These are phyloP conservation scores for Isatis tinctoria DNA, from an alignment of 345 rosid genomes.

Conservation along the genomic window DNA sequence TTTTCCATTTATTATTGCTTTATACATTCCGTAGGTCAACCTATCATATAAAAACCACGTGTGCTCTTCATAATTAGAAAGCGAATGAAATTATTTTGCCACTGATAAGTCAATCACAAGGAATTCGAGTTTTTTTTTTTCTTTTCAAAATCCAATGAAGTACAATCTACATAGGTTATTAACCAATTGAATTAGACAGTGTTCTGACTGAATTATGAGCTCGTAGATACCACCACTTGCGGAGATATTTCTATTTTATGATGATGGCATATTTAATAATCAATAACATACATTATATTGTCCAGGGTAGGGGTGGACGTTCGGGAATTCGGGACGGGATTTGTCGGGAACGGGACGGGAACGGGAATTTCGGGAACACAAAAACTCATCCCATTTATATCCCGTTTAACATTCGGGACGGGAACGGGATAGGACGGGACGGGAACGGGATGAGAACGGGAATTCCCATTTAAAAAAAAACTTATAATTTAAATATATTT, in stretches of 20 bases:
- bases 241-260: neutral
- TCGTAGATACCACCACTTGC: constrained; percentile 21
- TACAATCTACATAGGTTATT: neutral
- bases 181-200: neutral
- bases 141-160: neutral
- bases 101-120: constrained; percentile 14
- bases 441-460: no score
- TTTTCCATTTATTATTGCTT: neutral
- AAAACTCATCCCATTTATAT: no score
- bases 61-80: constrained; percentile 1
- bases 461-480: no score
- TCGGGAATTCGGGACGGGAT: no score
- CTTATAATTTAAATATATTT: no score
- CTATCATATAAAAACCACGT: constrained; percentile 13
- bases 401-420: no score
- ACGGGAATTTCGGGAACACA: no score
- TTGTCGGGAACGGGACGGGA: no score
- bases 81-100: constrained; percentile 8
- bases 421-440: no score
- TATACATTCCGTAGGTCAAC: constrained; percentile 4
- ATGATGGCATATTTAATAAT: neutral
- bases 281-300: neutral
- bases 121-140: neutral
- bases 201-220: constrained; percentile 6
- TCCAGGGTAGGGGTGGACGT: no score